phyloP scores from a whole-genome alignment of 306 rosid species.

The Glycine latifolia region DNA sequence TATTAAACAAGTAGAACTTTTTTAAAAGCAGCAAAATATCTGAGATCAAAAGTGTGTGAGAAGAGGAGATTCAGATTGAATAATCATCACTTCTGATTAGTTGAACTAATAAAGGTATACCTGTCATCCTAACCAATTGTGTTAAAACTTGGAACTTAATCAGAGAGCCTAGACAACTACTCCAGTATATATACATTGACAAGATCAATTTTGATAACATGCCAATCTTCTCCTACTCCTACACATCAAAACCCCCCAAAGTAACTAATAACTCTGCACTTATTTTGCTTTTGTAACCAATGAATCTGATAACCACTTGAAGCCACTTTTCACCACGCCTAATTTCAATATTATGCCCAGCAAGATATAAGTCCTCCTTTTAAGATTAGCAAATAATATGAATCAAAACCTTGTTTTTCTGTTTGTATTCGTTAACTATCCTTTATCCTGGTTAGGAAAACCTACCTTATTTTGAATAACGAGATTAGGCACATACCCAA shows the following conservation, averaged over 20 bases:
- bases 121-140: conserved; percentile 31
- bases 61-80: conserved; percentile 26
- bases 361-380: background rate
- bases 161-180: conserved; percentile 10
- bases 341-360: conserved; percentile 22
- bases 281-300: conserved; percentile 14
- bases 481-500: conserved; percentile 5
- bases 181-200: background rate
- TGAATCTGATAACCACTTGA: conserved; percentile 17
- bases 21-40: conserved; percentile 19
- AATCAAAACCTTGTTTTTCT: conserved; percentile 38
- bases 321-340: conserved; percentile 21
- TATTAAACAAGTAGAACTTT: conserved; percentile 6
- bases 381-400: conserved; percentile 3
- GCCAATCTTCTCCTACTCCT: background rate
- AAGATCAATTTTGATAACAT: background rate
- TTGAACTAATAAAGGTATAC: background rate
- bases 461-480: background rate
- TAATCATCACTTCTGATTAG: conserved; percentile 23
- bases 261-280: conserved; percentile 13
- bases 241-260: conserved; percentile 18
- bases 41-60: conserved; percentile 10
- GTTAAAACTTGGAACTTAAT: conserved; percentile 20
- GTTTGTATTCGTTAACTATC: conserved; percentile 4
- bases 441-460: conserved; percentile 9